Percentiles rank a stretch among this genome's conserved stretches.
phyloP scores from a whole-genome alignment of 2,329 filamentous ascomycete species.

The Paraphaeosphaeria sporulosa region DNA sequence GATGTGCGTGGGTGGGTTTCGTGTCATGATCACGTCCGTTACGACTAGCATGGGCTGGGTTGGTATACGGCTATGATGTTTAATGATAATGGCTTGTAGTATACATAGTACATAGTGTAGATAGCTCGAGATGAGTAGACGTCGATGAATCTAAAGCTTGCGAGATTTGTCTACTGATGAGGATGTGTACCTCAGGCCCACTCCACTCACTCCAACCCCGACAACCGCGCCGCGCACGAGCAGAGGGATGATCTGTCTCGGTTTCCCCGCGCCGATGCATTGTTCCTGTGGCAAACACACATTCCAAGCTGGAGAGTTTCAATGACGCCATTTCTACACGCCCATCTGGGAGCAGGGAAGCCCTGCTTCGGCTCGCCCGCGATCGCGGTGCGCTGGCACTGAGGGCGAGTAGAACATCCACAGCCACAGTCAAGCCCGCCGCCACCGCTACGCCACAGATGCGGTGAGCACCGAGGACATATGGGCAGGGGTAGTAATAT shows the following conservation, averaged over 20 bases:
- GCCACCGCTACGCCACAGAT: slow-evolving; percentile 10
- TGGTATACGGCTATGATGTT: slow-evolving; percentile 23
- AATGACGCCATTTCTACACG: neutral
- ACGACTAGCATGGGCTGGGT: slow-evolving; percentile 16
- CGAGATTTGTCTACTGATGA: neutral
- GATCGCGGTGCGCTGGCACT: slow-evolving; percentile 3
- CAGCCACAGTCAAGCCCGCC: slow-evolving; percentile 1
- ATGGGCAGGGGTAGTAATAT: neutral
- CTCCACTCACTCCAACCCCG: too few relatives aligned
- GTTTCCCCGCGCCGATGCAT: too few relatives aligned
- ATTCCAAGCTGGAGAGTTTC: neutral
- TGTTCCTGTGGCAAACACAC: too few relatives aligned
- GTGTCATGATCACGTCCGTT: slow-evolving; percentile 31
- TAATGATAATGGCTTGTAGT: slow-evolving; percentile 26
- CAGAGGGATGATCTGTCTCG: too few relatives aligned
- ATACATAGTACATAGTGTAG: slow-evolving; percentile 13
- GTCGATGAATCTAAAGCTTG: neutral
- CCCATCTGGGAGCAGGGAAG: neutral
- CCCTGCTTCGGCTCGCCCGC: slow-evolving; percentile 7
- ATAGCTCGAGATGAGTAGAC: slow-evolving; percentile 5
- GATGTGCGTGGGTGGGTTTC: slow-evolving; percentile 28
- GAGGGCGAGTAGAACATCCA: slow-evolving; percentile 4
- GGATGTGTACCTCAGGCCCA: neutral
- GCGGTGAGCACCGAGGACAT: neutral
- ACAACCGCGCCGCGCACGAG: too few relatives aligned